Evolutionary conservation across 805 yeast genomes (phyloP).

Genomic region (Yarrowia sp.): DNA sequence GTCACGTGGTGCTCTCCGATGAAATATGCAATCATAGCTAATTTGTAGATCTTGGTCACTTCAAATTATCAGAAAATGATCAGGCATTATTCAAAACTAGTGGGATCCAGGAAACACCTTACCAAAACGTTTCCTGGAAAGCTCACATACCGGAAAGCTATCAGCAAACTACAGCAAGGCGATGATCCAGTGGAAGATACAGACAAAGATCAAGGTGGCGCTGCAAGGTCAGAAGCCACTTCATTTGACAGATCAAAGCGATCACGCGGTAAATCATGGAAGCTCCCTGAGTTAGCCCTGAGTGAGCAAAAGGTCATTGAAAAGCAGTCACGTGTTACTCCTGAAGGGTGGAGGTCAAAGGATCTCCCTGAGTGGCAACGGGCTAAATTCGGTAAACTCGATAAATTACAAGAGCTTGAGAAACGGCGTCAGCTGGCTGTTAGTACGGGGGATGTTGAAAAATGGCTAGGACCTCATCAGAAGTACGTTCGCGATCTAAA

Average conservation of each 20-base stretch:
- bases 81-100: slow-evolving; percentile 14
- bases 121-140: slow-evolving; percentile 10
- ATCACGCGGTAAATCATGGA: slow-evolving; percentile 23
- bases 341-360: slow-evolving; percentile 19
- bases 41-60: not conserved
- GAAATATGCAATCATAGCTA: not conserved
- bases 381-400: slow-evolving; percentile 11
- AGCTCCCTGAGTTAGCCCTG: not conserved
- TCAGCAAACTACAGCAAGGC: slow-evolving; percentile 8
- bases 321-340: slow-evolving; percentile 1
- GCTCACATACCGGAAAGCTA: not conserved
- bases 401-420: slow-evolving; percentile 14
- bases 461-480: slow-evolving; percentile 23
- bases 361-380: slow-evolving; percentile 22
- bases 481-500: not conserved
- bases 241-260: slow-evolving; percentile 19
- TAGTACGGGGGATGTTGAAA: slow-evolving; percentile 10
- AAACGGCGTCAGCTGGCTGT: slow-evolving; percentile 5
- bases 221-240: not conserved
- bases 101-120: slow-evolving; percentile 12
- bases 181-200: not conserved
- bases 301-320: slow-evolving; percentile 7
- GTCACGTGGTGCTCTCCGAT: not conserved
- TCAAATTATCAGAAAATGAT: not conserved
- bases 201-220: not conserved